A percentile compares a stretch with the other conserved stretches of the same genome.
phyloP scores from a whole-genome alignment of 495 filamentous ascomycete genomes.

The Xylaria cubensis region DNA sequence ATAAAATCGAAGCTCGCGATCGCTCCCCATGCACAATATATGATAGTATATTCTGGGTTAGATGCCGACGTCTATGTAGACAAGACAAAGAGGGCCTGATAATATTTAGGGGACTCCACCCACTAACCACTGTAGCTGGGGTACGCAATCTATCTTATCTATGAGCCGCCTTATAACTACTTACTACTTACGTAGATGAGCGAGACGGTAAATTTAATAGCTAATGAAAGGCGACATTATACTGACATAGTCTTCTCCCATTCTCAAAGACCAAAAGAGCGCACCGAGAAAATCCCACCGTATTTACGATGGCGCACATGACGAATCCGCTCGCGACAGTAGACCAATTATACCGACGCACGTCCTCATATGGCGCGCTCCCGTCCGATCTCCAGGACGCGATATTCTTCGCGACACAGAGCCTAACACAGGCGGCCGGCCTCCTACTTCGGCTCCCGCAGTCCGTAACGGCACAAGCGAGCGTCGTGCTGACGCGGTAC shows the following conservation, averaged over 20 bases:
- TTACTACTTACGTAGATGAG: background rate
- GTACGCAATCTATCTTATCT: conserved; percentile 20
- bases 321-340: conserved; percentile 87
- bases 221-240: background rate
- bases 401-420: conserved; percentile 70
- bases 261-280: background rate
- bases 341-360: conserved; percentile 69
- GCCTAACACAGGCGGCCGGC: conserved; percentile 87
- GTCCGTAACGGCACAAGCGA: conserved; percentile 85
- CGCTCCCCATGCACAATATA: background rate
- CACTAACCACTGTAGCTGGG: conserved; percentile 2
- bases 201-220: background rate
- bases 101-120: conserved; percentile 8
- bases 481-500: conserved; percentile 87
- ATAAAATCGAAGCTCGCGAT: background rate
- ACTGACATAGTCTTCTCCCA: background rate
- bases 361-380: conserved; percentile 64
- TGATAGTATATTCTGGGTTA: background rate
- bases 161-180: background rate
- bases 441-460: conserved; percentile 86
- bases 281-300: background rate
- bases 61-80: too few relatives aligned
- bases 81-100: background rate
- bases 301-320: conserved; percentile 59
- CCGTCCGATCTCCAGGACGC: conserved; percentile 78